Base-by-base conservation (phyloP, 2,329 filamentous ascomycete species). In the Aureobasidium sp. region DNA sequence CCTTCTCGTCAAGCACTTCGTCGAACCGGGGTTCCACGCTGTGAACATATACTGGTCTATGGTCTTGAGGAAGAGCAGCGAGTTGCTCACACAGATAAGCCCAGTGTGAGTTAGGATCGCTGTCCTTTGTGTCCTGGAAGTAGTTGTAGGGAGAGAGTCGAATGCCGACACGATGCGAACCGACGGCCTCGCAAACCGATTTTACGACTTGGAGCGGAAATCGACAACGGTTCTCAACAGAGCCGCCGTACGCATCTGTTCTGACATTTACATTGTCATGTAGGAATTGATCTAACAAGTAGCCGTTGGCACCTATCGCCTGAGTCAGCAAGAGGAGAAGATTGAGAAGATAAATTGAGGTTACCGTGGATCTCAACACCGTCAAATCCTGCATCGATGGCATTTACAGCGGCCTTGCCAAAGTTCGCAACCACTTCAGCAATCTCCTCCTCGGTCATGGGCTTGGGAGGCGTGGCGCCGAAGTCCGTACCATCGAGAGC, bases 261-360 rank as follows among this genome's bases (percentile, higher is more conserved):
- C 83, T 76, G 37, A 75, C 73, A 69, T 85, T 85, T 67, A 76
- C 74, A 13, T 72, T 78, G 61, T 81, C 78, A 63, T 82, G 85
- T n/a, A 88, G 72, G 69, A 89, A 90, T 66, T 85, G 79, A 61
- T 80, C 79, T 3, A 87, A 69, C 1, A 90, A 76, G 67, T 89
- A 89, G 25, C 67, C 64, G 41, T 66, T 66, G 7, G 64, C 68
- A 45, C 66, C 74, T 61, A 27, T 27, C 27, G 14, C 29, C 14
- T 8, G 25, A 50, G 30, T 61, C 47, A 61, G 59, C 32, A 14
- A 8, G 32, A 8, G 11, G 30, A 50, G 27, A 21, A 41, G 37
- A 29, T 49, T 11, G 27, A 14, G 16, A 29, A n/a, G 4, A 7
- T 42, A n/a, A 21, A n/a, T n/a, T 10, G 53, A 29, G 10, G 29